Conservation (phyloP, 148 eudicot genomes). For the Rhododendron molle region DNA sequence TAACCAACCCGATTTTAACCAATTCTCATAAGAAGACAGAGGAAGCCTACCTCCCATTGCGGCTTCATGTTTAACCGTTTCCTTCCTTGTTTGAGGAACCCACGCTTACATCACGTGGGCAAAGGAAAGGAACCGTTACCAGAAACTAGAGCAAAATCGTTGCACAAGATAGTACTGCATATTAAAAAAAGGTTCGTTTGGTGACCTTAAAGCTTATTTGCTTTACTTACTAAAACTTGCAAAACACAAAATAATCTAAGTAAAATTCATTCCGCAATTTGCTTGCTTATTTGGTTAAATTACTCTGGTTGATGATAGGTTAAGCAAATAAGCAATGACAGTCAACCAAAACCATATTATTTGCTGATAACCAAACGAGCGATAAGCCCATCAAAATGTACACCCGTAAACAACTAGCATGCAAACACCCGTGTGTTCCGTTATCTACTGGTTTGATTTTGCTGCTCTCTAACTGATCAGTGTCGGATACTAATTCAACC, state of each 20-base stretch:
- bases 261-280: too few relatives aligned
- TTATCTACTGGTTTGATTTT: background rate
- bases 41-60: background rate
- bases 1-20: background rate
- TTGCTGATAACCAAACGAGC: background rate
- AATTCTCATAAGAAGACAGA: background rate
- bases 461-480: background rate
- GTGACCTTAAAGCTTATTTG: background rate
- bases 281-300: background rate
- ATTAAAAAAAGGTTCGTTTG: background rate
- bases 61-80: background rate
- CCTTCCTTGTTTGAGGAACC: background rate
- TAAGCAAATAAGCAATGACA: background rate
- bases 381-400: too few relatives aligned
- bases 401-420: too few relatives aligned
- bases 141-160: background rate
- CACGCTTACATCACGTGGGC: background rate
- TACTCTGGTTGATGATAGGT: background rate
- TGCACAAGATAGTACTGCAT: background rate
- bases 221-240: background rate
- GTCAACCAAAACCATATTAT: background rate
- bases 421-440: background rate
- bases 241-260: too few relatives aligned
- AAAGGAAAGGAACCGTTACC: background rate
- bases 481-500: background rate